Base-by-base conservation (phyloP, 1,284 basidiomycete species). In the Coniferiporia weirii region DNA sequence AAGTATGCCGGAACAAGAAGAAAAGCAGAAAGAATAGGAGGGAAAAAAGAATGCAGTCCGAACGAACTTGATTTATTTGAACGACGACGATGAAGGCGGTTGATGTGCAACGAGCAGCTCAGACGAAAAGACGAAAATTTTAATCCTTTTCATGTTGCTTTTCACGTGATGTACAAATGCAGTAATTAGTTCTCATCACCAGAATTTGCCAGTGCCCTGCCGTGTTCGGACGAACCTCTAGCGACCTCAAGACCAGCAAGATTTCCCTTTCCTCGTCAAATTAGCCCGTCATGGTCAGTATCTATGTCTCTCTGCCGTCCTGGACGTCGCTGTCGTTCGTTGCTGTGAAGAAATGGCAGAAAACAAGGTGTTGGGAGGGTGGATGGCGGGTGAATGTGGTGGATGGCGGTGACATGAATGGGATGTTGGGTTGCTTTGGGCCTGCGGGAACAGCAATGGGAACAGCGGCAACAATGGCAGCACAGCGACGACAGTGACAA, bases 1-100 rank as follows among this genome's bases (percentile, higher is more conserved):
- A 86, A 84, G 79, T 63, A 75, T 75, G 85, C 84, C 84, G 61
- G 61, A 27, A 47, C 45, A 59, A 19, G 43, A 60, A 22, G 0
- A 22, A 38, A 12, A 35, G 46, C 4, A 27, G 54, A 8, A 27
- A 40, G 54, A 22, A 52, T 52, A 4, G 48, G 49, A 34, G 51
- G 19, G 38, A 35, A 27, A 52, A 17, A 27, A 44, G 44, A 52
- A 40, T 50, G 32, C n/a, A 56, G 38, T 22, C n/a, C 10, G 20
- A 55, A 34, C 9, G 15, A 40, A 10, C 15, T 15, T 40, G 38
- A 40, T 52, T 36, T 40, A 61, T 47, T 52, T 27, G 3, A 56
- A 34, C 15, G 40, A 35, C 32, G 48, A 47, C 22, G 50, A 48
- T 48, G 44, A n/a, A 22, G 6, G 38, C 10, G 34, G 43, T 45